Base-by-base conservation (phyloP, 768 basidiomycete genomes). In the Lactifluus subvellereus region DNA sequence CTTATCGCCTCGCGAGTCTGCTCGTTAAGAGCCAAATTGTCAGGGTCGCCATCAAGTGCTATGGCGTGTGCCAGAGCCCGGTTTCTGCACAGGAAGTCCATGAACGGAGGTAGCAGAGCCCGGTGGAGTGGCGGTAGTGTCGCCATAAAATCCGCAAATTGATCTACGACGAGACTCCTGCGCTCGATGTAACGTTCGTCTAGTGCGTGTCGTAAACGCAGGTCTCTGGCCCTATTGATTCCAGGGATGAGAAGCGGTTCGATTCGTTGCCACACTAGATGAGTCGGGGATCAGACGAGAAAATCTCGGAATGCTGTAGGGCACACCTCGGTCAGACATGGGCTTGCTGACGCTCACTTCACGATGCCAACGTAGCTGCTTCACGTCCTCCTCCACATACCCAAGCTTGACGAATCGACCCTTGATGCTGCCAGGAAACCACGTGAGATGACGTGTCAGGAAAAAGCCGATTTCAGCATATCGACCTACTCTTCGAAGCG, bases 311-410 rank as follows among this genome's bases (percentile, higher is more conserved):
- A 30, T 1, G 7, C 6, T 33, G 20, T 32, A 13, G 2, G 33
- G n/a, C 59, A 16, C 37, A 65, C 63, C 59, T 65, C 63, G 43
- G 22, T 55, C 59, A 9, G 63, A 55, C 59, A 65, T 43, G 14
- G 63, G 63, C 49, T 65, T 65, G 32, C 52, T 50, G 20, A 11
- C 32, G 37, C 33, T 49, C 37, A 65, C 59, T 56, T 65, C 63
- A 32, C 55, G 53, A 40, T 65, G 63, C 45, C 47, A 38, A 18
- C 63, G 50, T 14, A 65, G 35, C 3, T 22, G 18, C 18, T 27
- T 22, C n/a, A 60, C 33, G 22, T 65, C 63, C 10, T 43, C 54
- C 18, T 55, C 45, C 27, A 27, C 42, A 27, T 65, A 56, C 2
- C 63, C 63, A 11, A 56, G 30, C 30, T 60, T 20, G 33, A 30